A percentile compares a stretch with the other conserved stretches of the same genome.
Conservation (phyloP, 305 asterid species). For the Coffea humblotiana region DNA sequence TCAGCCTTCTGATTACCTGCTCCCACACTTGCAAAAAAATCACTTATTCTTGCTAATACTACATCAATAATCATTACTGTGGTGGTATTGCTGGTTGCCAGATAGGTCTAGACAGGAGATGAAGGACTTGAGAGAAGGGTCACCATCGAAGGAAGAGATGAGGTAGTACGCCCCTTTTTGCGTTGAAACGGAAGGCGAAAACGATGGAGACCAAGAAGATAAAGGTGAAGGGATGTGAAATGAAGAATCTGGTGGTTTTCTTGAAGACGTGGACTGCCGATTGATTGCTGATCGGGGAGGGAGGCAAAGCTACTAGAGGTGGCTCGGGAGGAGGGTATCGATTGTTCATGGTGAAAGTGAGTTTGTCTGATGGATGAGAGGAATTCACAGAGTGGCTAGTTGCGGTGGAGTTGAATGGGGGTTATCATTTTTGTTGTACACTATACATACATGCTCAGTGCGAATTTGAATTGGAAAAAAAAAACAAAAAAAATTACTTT, state of each 20-base stretch:
- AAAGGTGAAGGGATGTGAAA: constrained; percentile 54
- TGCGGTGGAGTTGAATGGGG: neutral
- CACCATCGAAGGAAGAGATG: constrained; percentile 65
- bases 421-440: neutral
- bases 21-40: constrained; percentile 12
- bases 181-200: constrained; percentile 81
- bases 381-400: neutral
- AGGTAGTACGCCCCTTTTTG: constrained; percentile 69
- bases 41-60: neutral
- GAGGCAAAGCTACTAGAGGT: constrained; percentile 10
- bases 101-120: constrained; percentile 74
- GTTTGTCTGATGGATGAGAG: neutral
- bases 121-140: constrained; percentile 72
- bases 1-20: constrained; percentile 42
- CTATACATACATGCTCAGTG: neutral
- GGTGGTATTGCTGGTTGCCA: constrained; percentile 33
- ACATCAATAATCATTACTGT: constrained; percentile 14
- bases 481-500: too few species aligned
- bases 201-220: constrained; percentile 63
- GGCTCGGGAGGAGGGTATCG: constrained; percentile 20
- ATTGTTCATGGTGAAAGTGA: constrained; percentile 27
- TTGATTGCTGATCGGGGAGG: constrained; percentile 49
- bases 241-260: constrained; percentile 45
- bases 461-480: neutral
- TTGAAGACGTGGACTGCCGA: constrained; percentile 62